Percentiles rank a stretch among this genome's conserved stretches.
These are phyloP conservation scores for Talaromyces albobiverticillius DNA, from an alignment of 2,329 filamentous ascomycete species.

Conservation along the genomic window DNA sequence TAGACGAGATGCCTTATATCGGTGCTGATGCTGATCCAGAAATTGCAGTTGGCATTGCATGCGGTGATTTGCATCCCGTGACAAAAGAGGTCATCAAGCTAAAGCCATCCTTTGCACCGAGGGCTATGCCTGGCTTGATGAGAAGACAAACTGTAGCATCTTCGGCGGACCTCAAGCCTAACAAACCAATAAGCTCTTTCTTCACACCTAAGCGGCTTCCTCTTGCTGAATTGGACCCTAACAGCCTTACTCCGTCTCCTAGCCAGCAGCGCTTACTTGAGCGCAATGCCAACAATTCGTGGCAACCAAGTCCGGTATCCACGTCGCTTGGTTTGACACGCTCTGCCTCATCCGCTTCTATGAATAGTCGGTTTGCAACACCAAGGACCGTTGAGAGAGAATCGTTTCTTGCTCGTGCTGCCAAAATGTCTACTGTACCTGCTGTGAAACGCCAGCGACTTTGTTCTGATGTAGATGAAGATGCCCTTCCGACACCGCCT, in stretches of 20 bases:
- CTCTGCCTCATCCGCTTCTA: constrained; percentile 31
- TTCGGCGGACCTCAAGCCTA: constrained; percentile 56
- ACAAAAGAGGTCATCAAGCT: constrained; percentile 66
- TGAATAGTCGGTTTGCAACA: constrained; percentile 32
- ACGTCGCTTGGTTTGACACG: constrained; percentile 29
- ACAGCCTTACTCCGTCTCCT: constrained; percentile 64
- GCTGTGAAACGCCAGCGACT: constrained; percentile 51
- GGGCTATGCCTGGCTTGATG: constrained; percentile 32
- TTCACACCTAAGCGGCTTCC: constrained; percentile 64
- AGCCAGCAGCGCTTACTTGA: constrained; percentile 60
- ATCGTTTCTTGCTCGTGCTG: constrained; percentile 37
- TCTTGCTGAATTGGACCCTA: constrained; percentile 65
- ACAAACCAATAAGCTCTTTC: constrained; percentile 61
- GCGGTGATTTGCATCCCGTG: constrained; percentile 82
- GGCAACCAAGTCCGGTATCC: constrained; percentile 51
- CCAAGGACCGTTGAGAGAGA: constrained; percentile 40
- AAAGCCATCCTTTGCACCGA: constrained; percentile 30
- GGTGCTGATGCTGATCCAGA: constrained; percentile 68
- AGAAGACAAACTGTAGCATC: constrained; percentile 41
- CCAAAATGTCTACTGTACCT: constrained; percentile 41
- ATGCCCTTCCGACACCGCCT: constrained; percentile 27
- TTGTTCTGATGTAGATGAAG: constrained; percentile 47
- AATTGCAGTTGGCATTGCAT: constrained; percentile 70
- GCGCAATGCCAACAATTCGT: constrained; percentile 52
- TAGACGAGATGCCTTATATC: constrained; percentile 75